phyloP scores from a whole-genome alignment of 2,329 filamentous ascomycete species.

The Fusarium begoniae region DNA sequence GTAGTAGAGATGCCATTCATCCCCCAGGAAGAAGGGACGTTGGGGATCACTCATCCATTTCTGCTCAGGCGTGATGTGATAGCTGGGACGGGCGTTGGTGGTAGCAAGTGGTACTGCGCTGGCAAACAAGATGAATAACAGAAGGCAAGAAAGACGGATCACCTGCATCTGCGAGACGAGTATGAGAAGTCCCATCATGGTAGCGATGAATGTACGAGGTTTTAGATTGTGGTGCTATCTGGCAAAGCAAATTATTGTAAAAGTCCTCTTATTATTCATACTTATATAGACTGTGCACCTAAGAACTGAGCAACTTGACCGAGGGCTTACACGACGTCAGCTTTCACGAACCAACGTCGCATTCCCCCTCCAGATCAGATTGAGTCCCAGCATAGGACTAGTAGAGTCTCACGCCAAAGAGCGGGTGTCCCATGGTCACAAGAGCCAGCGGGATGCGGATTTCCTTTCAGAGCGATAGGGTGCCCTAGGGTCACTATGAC shows the following conservation, averaged over 20 bases:
- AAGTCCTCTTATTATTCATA: background rate
- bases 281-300: background rate
- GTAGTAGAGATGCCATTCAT: background rate
- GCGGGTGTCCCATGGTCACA: background rate
- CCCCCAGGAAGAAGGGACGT: background rate
- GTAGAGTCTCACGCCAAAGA: no score
- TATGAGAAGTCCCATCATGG: background rate
- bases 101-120: background rate
- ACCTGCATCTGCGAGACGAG: background rate
- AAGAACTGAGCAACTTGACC: no score
- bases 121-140: background rate
- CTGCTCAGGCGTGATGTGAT: background rate
- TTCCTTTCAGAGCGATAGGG: background rate
- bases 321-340: no score
- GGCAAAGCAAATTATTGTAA: fast-evolving
- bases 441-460: background rate
- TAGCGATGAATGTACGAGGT: background rate
- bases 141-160: background rate
- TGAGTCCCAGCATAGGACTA: background rate
- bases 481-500: background rate
- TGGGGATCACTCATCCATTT: slow-evolving; percentile 3
- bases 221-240: background rate
- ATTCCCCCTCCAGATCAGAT: fast-evolving
- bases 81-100: background rate
- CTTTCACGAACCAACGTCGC: no score